Base-by-base conservation (phyloP, 2,329 filamentous ascomycete genomes). In the Diatrype stigma region DNA sequence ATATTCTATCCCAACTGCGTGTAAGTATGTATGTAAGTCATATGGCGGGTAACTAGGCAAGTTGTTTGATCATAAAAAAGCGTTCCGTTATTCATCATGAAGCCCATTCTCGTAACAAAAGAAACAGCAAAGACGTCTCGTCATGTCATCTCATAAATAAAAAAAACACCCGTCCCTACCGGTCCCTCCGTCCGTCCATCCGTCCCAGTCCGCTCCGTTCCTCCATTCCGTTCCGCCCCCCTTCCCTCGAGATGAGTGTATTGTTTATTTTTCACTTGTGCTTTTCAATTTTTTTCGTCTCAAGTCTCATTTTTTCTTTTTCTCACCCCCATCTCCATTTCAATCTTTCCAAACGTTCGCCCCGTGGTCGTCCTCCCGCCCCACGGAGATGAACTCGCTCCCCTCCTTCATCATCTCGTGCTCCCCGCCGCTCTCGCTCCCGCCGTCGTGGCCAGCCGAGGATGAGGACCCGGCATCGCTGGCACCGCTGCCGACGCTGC, bases 321-420 rank as follows among this genome's bases (percentile, higher is more conserved):
- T n/a, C n/a, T n/a, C n/a, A n/a, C n/a, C n/a, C n/a, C n/a, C n/a
- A n/a, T n/a, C n/a, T n/a, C n/a, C n/a, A n/a, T n/a, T n/a, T n/a
- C n/a, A n/a, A n/a, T n/a, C n/a, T 60, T 74, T 70, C 80, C 78
- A 73, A 56, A 80, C 62, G 67, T 77, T 70, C n/a, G n/a, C n/a
- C n/a, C n/a, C n/a, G n/a, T n/a, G n/a, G n/a, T n/a, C n/a, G 47
- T 74, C 57, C 52, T 77, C 58, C 38, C 63, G 60, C 37, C 76
- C 70, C n/a, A 81, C 76, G 53, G 74, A 68, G 16, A 77, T 74
- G 47, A 82, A 86, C 35, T 81, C 71, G 64, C 61, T 62, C 3
- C 30, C 76, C 48, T 70, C 69, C 19, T 67, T 68, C 51, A 60
- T 46, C 45, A 66, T 55, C 3, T 60, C 66, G 42, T 60, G 61